A percentile compares a stretch with the other conserved stretches of the same genome.
phyloP scores from a whole-genome alignment of 129 eudicot genomes.

The Flaveria sonorensis region DNA sequence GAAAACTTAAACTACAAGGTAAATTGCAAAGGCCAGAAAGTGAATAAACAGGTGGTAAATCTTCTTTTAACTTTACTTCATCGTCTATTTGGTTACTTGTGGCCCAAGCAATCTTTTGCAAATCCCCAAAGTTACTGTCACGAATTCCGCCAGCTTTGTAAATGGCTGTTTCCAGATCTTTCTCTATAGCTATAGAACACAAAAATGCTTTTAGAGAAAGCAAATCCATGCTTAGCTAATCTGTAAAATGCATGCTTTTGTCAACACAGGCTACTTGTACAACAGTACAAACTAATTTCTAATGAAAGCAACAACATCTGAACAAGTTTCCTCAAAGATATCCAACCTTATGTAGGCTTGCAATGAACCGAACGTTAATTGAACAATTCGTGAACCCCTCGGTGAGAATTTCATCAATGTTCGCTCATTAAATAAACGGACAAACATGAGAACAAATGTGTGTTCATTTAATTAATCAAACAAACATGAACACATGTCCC shows the following conservation, averaged over 20 bases:
- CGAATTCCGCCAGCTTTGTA: conserved; percentile 84
- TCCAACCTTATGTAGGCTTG: not conserved
- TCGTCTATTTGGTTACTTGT: conserved; percentile 95
- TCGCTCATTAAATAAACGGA: too few relatives aligned
- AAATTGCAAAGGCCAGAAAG: not conserved
- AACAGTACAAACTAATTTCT: not conserved
- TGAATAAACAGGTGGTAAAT: not conserved
- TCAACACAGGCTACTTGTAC: not conserved
- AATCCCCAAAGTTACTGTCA: conserved; percentile 84
- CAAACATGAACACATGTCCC: too few relatives aligned
- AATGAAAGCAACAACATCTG: not conserved
- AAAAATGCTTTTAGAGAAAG: conserved; percentile 30
- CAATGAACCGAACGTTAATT: too few relatives aligned
- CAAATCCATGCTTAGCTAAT: conserved; percentile 12
- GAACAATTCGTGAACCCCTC: too few relatives aligned
- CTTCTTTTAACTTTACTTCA: conserved; percentile 59
- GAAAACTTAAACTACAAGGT: not conserved
- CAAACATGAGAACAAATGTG: too few relatives aligned
- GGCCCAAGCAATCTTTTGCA: conserved; percentile 86
- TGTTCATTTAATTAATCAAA: too few relatives aligned
- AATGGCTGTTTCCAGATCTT: conserved; percentile 74
- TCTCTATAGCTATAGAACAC: conserved; percentile 72
- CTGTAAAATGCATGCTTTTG: conserved; percentile 9
- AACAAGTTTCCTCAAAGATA: not conserved
- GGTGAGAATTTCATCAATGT: too few relatives aligned